Evolutionary conservation across 352 stramenopile genomes (phyloP).

Genomic region (Globisporangium alternatum): DNA sequence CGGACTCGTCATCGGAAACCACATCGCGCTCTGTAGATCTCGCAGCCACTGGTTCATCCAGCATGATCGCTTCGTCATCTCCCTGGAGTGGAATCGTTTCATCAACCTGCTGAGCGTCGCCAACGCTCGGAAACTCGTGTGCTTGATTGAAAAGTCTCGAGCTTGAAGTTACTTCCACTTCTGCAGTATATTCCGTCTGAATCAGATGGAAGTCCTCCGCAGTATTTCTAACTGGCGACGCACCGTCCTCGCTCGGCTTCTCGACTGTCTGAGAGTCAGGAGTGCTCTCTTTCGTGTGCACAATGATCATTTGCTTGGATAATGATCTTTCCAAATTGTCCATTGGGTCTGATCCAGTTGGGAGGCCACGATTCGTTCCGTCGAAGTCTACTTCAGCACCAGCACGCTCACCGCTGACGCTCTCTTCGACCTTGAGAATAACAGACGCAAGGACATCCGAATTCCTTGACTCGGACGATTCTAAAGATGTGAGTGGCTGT

Average conservation of each 20-base stretch:
- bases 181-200: neutral
- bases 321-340: too few relatives aligned
- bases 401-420: too few relatives aligned
- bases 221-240: neutral
- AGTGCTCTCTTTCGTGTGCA: neutral
- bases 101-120: neutral
- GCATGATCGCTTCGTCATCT: neutral
- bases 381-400: too few relatives aligned
- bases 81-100: neutral
- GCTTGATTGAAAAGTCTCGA: neutral
- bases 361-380: too few relatives aligned
- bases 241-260: neutral
- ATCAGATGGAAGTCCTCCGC: neutral
- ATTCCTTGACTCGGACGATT: too few relatives aligned
- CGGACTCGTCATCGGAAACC: neutral
- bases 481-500: too few relatives aligned
- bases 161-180: too few relatives aligned
- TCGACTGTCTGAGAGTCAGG: neutral
- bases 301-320: too few relatives aligned
- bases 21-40: neutral
- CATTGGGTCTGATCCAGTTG: too few relatives aligned
- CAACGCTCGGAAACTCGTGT: neutral
- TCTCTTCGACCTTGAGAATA: too few relatives aligned
- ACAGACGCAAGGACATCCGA: too few relatives aligned
- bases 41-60: neutral